Evolutionary conservation across 2,329 filamentous ascomycete genomes (phyloP).

Genomic region (Onygenales sp.): DNA sequence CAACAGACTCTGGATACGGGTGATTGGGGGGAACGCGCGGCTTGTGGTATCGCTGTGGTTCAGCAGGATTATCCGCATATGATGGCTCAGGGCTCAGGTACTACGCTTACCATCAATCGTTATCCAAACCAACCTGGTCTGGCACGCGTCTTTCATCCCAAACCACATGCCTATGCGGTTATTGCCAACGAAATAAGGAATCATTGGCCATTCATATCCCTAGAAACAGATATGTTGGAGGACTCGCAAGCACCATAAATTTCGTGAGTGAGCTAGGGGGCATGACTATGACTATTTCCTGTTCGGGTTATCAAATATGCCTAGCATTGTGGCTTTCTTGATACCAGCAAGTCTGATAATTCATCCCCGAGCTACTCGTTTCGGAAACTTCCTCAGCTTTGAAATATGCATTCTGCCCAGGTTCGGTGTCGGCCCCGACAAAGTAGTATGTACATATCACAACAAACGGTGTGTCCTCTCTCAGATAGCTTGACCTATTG

Average conservation of each 20-base stretch:
- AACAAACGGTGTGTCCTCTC: no score
- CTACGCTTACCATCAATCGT: not conserved
- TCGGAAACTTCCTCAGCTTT: no score
- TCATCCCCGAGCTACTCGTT: no score
- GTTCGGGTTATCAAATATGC: not conserved
- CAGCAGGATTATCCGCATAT: conserved; percentile 5
- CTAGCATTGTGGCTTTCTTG: no score
- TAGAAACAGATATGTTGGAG: not conserved
- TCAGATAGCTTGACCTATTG: no score
- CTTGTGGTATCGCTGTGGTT: conserved; percentile 7
- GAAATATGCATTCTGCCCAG: no score
- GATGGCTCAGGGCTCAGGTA: not conserved
- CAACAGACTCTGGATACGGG: not conserved
- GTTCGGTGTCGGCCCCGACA: no score
- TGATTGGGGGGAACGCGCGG: conserved; percentile 7
- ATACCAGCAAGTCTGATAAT: no score
- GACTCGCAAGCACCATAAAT: not conserved
- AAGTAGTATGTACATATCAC: no score
- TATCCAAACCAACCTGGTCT: conserved; percentile 6
- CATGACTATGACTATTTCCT: not conserved
- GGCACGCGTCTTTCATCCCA: conserved; percentile 18
- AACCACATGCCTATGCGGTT: conserved; percentile 15
- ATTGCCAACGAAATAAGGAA: conserved; percentile 14
- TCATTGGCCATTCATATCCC: conserved; percentile 4
- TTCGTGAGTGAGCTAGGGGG: no score